These are phyloP conservation scores for Camellia lanceoleosa DNA, from an alignment of 148 eudicot species.

Conservation along the genomic window DNA sequence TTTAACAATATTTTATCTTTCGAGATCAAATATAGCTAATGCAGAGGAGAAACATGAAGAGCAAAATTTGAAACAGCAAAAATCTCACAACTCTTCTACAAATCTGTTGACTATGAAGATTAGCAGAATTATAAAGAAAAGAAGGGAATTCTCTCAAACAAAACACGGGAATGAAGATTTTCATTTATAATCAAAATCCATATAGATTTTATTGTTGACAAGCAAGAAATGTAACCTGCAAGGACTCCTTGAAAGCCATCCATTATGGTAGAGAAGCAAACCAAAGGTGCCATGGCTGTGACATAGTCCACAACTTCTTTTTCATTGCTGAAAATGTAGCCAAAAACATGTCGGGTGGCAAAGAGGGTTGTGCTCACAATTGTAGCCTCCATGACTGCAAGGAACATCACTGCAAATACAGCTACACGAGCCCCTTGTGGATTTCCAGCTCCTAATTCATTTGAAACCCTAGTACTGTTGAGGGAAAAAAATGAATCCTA, in stretches of 20 bases:
- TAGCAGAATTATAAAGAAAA: no score
- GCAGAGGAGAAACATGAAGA: no score
- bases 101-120: no score
- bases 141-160: no score
- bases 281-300: no score
- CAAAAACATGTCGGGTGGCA: constrained; percentile 40
- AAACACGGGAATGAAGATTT: no score
- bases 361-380: constrained; percentile 44
- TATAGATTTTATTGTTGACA: no score
- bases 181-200: background rate
- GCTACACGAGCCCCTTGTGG: constrained; percentile 54
- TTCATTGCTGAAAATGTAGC: constrained; percentile 25
- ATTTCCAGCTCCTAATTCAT: constrained; percentile 77
- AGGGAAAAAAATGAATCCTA: background rate
- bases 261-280: constrained; percentile 14
- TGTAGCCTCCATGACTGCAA: constrained; percentile 37
- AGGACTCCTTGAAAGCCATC: constrained; percentile 63
- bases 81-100: no score
- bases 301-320: constrained; percentile 71
- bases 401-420: constrained; percentile 41
- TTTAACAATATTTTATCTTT: no score
- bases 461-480: constrained; percentile 74
- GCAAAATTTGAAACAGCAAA: no score
- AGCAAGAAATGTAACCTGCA: constrained; percentile 33
- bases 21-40: no score